Evolutionary conservation across 106 monocot genomes (phyloP), one percentile per base, ranked within the genome.

Genomic region (Gastrodia elata): DNA sequence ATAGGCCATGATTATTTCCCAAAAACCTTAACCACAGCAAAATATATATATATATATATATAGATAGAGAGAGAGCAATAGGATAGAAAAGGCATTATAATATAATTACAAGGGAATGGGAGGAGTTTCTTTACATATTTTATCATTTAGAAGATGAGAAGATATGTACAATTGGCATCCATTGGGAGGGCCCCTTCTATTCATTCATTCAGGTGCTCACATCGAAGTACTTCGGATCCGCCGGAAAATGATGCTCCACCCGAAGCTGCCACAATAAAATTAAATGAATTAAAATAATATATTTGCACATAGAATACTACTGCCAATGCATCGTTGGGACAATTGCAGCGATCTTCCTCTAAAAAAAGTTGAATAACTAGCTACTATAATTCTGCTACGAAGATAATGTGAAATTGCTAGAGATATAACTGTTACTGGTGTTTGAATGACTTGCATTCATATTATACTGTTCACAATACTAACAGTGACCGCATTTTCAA

Each of bases 181-280:
- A 33, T 26, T 2, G 13, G n/a, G 10, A 34, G 36, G 11, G 6
- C 18, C 5, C n/a, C 67, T 10, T 24, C 38, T 22, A 6, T 25
- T 6, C 5, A 1, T 7, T 2, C 25, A 8, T 64, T 95, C 91
- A 95, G 64, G 80, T 89, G 81, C 82, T 81, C 68, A 86, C 86
- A 79, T 96, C 86, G 20, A 96, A 96, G 82, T 88, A 96, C 78
- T 96, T 96, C 4, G 96, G 92, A 83, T 96, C 92, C 2, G 80
- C 83, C 0, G 95, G 95, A 73, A 92, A 92, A 64, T 96, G 84
- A 48, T 96, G 83, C 68, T 90, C 95, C 81, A 92, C 86, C 15
- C 77, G 80, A 75, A 96, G 74, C 95, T 96, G 84, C 75, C 15
- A 64, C 8, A 44, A 79, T 42, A 57, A 52, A 20, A 8, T n/a